These are phyloP conservation scores for Drechmeria coniospora DNA, from an alignment of 2,329 filamentous ascomycete genomes.

Conservation along the genomic window DNA sequence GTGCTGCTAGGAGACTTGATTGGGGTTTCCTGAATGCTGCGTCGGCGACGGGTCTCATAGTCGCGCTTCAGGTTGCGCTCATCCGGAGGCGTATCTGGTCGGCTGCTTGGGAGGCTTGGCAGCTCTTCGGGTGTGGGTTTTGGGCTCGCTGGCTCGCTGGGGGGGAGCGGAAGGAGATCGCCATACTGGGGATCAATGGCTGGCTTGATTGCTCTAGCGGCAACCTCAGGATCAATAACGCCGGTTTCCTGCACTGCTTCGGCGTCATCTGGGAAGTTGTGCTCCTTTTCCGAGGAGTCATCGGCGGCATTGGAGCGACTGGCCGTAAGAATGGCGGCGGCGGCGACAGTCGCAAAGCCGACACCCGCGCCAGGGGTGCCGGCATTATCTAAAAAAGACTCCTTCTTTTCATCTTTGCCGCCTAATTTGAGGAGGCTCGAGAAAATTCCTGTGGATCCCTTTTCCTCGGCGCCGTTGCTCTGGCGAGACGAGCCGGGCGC, in stretches of 20 bases:
- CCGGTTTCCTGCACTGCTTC: constrained; percentile 15
- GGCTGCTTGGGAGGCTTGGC: constrained; percentile 43
- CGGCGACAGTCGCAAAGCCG: constrained; percentile 41
- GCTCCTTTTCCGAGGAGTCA: constrained; percentile 23
- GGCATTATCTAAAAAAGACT: constrained; percentile 61
- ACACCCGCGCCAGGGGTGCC: constrained; percentile 54
- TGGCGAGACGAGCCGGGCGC: constrained; percentile 16
- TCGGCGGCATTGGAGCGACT: constrained; percentile 30
- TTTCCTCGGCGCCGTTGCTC: constrained; percentile 25
- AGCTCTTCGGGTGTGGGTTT: constrained; percentile 21
- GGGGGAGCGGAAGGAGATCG: constrained; percentile 48
- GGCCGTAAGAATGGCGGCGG: constrained; percentile 20
- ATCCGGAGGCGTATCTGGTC: constrained; percentile 39
- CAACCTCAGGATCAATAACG: constrained; percentile 41
- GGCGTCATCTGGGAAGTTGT: constrained; percentile 11
- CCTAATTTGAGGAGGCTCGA: constrained; percentile 33
- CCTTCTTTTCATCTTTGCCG: constrained; percentile 24
- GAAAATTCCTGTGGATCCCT: constrained; percentile 27
- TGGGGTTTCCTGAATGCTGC: constrained; percentile 31
- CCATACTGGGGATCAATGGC: constrained; percentile 52
- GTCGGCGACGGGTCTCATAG: constrained; percentile 26
- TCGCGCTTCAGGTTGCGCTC: constrained; percentile 26
- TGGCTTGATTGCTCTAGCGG: constrained; percentile 41
- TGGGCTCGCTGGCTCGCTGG: constrained; percentile 40
- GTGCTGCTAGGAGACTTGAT: constrained; percentile 38